Evolutionary conservation across 768 basidiomycete genomes (phyloP).

Genomic region (Russula foetens): DNA sequence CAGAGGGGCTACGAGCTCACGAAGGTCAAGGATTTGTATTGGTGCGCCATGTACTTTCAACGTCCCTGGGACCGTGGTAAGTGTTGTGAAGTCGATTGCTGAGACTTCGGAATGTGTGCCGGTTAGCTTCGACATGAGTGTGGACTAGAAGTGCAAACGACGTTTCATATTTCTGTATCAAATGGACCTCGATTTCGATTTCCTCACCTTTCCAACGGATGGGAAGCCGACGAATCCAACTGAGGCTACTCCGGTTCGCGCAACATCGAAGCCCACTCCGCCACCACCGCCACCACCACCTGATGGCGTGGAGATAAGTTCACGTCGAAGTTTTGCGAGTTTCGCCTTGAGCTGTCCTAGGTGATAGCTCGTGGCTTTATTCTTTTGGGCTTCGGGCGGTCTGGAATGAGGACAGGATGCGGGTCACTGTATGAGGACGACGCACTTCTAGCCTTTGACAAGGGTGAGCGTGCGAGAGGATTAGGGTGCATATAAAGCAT

Average conservation of each 20-base stretch:
- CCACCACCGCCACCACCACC: constrained; percentile 81
- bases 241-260: constrained; percentile 93
- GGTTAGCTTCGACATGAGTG: constrained; percentile 91
- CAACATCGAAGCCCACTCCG: constrained; percentile 95
- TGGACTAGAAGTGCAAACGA: constrained; percentile 45
- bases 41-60: constrained; percentile 93
- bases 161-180: constrained; percentile 8
- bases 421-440: constrained; percentile 17
- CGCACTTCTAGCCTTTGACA: constrained; percentile 69
- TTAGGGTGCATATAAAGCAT: constrained; percentile 27
- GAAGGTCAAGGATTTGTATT: constrained; percentile 89
- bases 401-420: constrained; percentile 14
- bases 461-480: constrained; percentile 20
- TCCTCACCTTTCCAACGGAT: constrained; percentile 81
- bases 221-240: constrained; percentile 92
- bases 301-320: constrained; percentile 72
- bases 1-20: constrained; percentile 36
- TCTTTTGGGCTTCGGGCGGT: constrained; percentile 70
- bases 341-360: constrained; percentile 97
- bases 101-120: constrained; percentile 96
- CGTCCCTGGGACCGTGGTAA: constrained; percentile 93
- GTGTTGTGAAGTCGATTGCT: constrained; percentile 93
- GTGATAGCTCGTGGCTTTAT: constrained; percentile 95
- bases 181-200: neutral
- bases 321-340: constrained; percentile 91